phyloP scores from a whole-genome alignment of 140 eudicot species.

The Ambrosia hybrid region DNA sequence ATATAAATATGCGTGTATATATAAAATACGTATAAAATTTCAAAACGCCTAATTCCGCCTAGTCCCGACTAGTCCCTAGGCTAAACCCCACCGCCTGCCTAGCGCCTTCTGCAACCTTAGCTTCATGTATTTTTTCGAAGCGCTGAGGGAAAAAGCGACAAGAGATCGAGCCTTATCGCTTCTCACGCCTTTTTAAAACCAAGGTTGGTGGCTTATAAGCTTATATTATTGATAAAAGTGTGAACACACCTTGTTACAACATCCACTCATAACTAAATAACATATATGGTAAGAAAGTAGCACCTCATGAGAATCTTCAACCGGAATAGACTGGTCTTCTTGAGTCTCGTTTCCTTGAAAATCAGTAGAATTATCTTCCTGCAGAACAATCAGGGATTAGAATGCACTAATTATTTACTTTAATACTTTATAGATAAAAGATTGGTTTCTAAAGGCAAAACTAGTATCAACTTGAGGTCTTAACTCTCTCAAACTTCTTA shows the following conservation, averaged over 20 bases:
- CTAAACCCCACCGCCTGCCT: no score
- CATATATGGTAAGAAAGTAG: background rate
- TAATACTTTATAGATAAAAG: background rate
- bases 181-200: background rate
- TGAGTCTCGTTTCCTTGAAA: constrained; percentile 33
- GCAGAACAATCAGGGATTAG: constrained; percentile 15
- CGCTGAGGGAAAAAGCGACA: no score
- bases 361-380: constrained; percentile 34
- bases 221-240: background rate
- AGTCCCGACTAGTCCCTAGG: no score
- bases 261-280: no score
- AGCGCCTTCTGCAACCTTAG: no score
- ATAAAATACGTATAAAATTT: no score
- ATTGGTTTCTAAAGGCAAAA: background rate
- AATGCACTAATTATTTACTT: background rate
- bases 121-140: no score
- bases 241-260: background rate
- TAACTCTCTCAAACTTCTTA: background rate
- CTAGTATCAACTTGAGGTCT: background rate
- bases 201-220: no score
- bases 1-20: no score
- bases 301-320: constrained; percentile 40
- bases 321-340: constrained; percentile 36
- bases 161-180: no score
- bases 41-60: no score